Percentiles rank a stretch among this genome's conserved stretches.
Conservation (phyloP, 352 stramenopile species). For the Phytophthora melonis region DNA sequence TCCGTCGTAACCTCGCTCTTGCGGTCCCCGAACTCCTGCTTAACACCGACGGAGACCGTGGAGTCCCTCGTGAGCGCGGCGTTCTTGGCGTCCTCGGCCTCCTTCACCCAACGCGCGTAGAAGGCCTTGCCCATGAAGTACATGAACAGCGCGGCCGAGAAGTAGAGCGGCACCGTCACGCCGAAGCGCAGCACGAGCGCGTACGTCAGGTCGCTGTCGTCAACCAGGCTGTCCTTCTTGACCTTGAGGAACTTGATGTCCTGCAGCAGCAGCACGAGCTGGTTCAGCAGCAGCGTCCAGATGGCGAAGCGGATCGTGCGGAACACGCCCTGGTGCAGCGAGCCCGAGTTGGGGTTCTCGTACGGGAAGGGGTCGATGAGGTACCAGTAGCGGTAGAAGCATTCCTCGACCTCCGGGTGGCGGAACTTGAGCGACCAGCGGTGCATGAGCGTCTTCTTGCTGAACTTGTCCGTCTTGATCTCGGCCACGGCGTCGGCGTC, state of each 20-base stretch:
- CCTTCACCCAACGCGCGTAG: conserved; percentile 74
- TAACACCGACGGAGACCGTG: conserved; percentile 40
- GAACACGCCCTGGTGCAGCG: conserved; percentile 78
- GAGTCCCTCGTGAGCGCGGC: conserved; percentile 55
- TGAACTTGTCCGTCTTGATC: conserved; percentile 79
- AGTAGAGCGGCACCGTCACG: conserved; percentile 78
- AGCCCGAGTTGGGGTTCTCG: conserved; percentile 83
- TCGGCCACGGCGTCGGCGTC: conserved; percentile 68
- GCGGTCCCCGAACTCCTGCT: conserved; percentile 13
- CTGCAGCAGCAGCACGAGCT: conserved; percentile 78
- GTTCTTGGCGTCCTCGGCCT: conserved; percentile 72
- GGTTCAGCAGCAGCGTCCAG: conserved; percentile 71
- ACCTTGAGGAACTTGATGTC: conserved; percentile 85
- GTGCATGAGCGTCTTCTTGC: conserved; percentile 74
- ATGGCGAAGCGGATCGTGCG: conserved; percentile 81
- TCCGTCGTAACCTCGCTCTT: conserved; percentile 26
- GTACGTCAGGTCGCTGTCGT: conserved; percentile 64
- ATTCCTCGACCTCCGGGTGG: conserved; percentile 78
- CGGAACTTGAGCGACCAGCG: conserved; percentile 75
- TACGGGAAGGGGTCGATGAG: conserved; percentile 89
- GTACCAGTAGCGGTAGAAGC: conserved; percentile 88
- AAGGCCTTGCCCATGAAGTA: conserved; percentile 82
- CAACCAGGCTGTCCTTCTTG: conserved; percentile 59
- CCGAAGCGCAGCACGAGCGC: conserved; percentile 73
- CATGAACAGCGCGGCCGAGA: conserved; percentile 77